Base-by-base conservation (phyloP, 345 rosid species). In the Bruguiera sexangula region DNA sequence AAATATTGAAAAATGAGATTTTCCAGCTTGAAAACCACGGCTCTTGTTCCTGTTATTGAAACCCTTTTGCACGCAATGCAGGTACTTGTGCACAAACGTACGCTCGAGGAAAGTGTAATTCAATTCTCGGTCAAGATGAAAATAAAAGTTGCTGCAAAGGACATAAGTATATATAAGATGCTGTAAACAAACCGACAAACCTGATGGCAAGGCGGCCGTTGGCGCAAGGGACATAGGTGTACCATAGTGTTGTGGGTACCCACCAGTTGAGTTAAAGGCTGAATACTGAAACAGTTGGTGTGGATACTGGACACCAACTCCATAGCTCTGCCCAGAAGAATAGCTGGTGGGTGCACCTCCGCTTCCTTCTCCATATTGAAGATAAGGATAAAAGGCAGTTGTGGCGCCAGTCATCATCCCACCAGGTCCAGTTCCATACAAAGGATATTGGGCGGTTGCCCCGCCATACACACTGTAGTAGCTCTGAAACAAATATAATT, bases 401-500 rank as follows among this genome's bases (percentile, higher is more conserved):
- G 87, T 82, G 0, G 85, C 84, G 27, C 87, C 82, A 4, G 70
- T 79, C 70, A 89, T 70, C 81, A 88, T 74, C 60, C 91, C 88
- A 31, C 84, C 85, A 6, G 85, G 84, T 21, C 92, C 92, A 9
- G 70, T 88, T 7, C 96, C 87, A 69, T 89, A 91, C 85, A 94
- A 68, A 6, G 93, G 89, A 63, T 85, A 91, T 72, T 94, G 97
- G 20, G 86, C 84, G 32, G 87, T 67, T 69, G 88, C 85, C 39
- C 97, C 97, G 66, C 94, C 94, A 71, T 94, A 94, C 27, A 88
- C 81, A 65, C 75, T 81, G 69, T 94, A 94, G 82, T 88, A 94
- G 88, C 88, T 87, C 98, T 94, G 87, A 10, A 61, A 27, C 30
- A 27, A 21, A 30, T 11, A 21, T 8, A 16, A 24, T n/a, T n/a